These are phyloP conservation scores for Kregervanrija delftensis DNA, from an alignment of 805 yeast genomes.

Conservation along the genomic window DNA sequence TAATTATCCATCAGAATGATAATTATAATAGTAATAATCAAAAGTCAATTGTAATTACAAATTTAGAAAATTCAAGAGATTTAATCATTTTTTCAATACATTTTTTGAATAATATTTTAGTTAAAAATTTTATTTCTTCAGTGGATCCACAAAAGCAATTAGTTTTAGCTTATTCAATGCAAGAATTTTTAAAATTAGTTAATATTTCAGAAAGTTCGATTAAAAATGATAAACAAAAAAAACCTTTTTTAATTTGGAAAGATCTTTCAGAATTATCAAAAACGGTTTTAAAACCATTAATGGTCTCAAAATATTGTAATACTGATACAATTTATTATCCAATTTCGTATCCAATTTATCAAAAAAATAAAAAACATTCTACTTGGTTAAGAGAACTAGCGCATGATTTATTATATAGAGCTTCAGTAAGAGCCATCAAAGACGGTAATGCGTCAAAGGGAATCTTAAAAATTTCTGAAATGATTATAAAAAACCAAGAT, in stretches of 20 bases:
- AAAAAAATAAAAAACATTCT: constrained; percentile 45
- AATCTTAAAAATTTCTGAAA: constrained; percentile 9
- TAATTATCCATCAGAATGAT: not conserved
- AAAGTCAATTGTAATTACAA: constrained; percentile 47
- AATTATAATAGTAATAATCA: constrained; percentile 23
- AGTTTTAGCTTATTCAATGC: constrained; percentile 83
- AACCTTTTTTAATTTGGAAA: constrained; percentile 42
- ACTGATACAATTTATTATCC: constrained; percentile 39
- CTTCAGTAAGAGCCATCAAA: constrained; percentile 16
- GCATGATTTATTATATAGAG: constrained; percentile 51
- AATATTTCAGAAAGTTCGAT: constrained; percentile 27
- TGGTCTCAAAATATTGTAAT: constrained; percentile 66
- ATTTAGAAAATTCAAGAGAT: constrained; percentile 58
- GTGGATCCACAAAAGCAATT: constrained; percentile 80
- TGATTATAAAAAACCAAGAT: constrained; percentile 64
- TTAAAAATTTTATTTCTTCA: constrained; percentile 84
- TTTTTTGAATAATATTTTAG: constrained; percentile 63
- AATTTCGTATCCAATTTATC: constrained; percentile 58
- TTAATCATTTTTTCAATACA: constrained; percentile 55
- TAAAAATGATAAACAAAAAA: constrained; percentile 24
- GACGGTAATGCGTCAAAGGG: no score
- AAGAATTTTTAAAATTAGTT: constrained; percentile 66
- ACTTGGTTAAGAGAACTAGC: constrained; percentile 71
- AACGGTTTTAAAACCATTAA: constrained; percentile 68
- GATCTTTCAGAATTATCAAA: constrained; percentile 58